phyloP scores from a whole-genome alignment of 73 alveolate species.

The Blepharisma stoltei region DNA sequence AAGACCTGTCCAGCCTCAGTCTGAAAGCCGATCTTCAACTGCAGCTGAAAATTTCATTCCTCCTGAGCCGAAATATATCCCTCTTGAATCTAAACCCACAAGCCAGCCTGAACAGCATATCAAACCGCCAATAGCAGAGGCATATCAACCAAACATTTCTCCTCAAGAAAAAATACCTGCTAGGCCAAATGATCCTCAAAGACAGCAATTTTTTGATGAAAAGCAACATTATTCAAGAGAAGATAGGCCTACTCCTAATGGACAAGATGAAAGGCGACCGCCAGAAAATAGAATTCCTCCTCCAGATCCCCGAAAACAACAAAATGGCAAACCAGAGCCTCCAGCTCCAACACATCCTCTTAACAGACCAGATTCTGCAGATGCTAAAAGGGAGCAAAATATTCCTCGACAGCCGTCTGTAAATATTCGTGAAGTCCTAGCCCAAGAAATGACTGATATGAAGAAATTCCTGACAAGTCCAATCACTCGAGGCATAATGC shows the following conservation, averaged over 20 bases:
- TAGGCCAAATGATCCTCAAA: too few relatives aligned
- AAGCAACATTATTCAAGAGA: not conserved
- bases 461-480: slow-evolving; percentile 49
- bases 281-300: not conserved
- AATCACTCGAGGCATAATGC: slow-evolving; percentile 46
- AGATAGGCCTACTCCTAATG: not conserved
- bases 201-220: not conserved
- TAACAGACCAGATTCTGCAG: not conserved
- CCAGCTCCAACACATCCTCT: not conserved
- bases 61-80: not conserved
- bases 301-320: not conserved
- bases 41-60: not conserved
- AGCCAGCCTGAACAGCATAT: not conserved
- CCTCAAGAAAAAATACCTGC: too few relatives aligned
- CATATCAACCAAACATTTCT: not conserved
- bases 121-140: not conserved
- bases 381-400: not conserved
- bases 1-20: not conserved
- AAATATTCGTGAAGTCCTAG: not conserved
- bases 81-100: not conserved
- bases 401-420: slow-evolving; percentile 17
- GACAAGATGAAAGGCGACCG: not conserved
- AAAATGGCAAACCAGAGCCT: not conserved
- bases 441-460: slow-evolving; percentile 43
- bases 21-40: not conserved